Conservation (phyloP, 176 grass and related monocot genomes). For the Themeda triandra region DNA sequence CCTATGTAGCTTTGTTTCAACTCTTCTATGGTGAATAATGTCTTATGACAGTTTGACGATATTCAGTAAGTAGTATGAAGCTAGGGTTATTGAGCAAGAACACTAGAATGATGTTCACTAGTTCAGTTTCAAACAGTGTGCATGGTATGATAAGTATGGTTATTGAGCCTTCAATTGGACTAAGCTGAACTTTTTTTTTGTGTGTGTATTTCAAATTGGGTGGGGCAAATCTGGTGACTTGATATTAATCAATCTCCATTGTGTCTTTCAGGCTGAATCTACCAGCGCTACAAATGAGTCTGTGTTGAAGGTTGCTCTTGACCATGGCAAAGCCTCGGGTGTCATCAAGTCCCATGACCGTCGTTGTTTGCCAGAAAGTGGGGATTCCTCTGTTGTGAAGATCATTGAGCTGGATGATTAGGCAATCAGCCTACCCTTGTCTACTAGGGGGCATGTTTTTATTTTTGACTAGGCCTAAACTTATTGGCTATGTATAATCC, state of each 20-base stretch:
- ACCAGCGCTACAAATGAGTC: conserved; percentile 80
- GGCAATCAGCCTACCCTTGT: background rate
- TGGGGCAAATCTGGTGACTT: background rate
- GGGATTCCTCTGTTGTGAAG: conserved; percentile 97
- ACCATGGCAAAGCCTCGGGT: conserved; percentile 85
- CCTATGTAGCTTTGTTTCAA: background rate
- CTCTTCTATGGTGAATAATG: background rate
- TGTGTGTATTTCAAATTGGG: background rate
- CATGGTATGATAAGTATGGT: background rate
- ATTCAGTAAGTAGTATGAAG: background rate
- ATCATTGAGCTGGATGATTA: conserved; percentile 97
- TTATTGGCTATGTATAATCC: conserved; percentile 13
- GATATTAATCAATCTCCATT: background rate
- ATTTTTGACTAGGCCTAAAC: conserved; percentile 27
- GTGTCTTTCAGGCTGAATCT: conserved; percentile 68
- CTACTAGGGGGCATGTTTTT: conserved; percentile 9
- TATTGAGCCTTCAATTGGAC: background rate
- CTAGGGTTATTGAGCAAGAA: background rate
- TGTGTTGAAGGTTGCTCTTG: conserved; percentile 96
- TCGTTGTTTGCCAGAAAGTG: conserved; percentile 94
- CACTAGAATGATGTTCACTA: background rate
- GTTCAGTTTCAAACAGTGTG: background rate
- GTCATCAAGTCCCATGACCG: conserved; percentile 95
- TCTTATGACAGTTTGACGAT: background rate
- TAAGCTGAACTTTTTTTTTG: background rate